Percentiles rank a stretch among this genome's conserved stretches.
phyloP scores from a whole-genome alignment of 2,329 filamentous ascomycete genomes.

The Cladosporium colombiae region DNA sequence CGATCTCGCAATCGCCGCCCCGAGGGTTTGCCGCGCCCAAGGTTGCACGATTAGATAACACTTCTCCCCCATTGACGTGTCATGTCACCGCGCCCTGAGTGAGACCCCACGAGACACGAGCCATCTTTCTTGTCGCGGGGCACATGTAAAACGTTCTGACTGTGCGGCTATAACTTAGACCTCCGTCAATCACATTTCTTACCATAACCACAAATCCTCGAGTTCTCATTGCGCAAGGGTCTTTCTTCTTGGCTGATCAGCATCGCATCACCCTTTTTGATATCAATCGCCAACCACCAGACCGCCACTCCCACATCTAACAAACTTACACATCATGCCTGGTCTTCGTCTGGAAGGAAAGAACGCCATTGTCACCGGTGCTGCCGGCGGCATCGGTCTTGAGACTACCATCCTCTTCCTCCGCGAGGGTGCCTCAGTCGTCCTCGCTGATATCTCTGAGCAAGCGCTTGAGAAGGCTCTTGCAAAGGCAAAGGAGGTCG shows the following conservation, averaged over 20 bases:
- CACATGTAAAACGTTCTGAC: constrained; percentile 9
- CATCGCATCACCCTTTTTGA: not conserved
- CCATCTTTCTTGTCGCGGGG: constrained; percentile 13
- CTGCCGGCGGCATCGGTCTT: constrained; percentile 86
- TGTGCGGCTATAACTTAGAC: constrained; percentile 1
- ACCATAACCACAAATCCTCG: not conserved
- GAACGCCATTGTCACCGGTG: constrained; percentile 78
- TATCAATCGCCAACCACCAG: not conserved
- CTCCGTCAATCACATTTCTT: not conserved
- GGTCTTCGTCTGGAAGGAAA: constrained; percentile 59
- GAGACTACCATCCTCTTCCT: constrained; percentile 89
- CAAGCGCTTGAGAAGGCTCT: constrained; percentile 75
- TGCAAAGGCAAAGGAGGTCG: constrained; percentile 72
- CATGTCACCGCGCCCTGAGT: constrained; percentile 4
- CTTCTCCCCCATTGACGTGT: constrained; percentile 11
- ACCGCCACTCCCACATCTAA: not conserved
- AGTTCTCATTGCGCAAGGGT: not conserved
- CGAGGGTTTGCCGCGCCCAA: constrained; percentile 1
- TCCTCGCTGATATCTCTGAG: constrained; percentile 82
- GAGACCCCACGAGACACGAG: constrained; percentile 17
- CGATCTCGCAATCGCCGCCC: constrained; percentile 11
- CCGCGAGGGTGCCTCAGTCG: constrained; percentile 80
- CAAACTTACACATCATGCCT: constrained; percentile 11
- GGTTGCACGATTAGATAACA: constrained; percentile 16
- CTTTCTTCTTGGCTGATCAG: constrained; percentile 8